phyloP scores from a whole-genome alignment of 371 early-diverging fungal species.

The Haplosporangium sp. region DNA sequence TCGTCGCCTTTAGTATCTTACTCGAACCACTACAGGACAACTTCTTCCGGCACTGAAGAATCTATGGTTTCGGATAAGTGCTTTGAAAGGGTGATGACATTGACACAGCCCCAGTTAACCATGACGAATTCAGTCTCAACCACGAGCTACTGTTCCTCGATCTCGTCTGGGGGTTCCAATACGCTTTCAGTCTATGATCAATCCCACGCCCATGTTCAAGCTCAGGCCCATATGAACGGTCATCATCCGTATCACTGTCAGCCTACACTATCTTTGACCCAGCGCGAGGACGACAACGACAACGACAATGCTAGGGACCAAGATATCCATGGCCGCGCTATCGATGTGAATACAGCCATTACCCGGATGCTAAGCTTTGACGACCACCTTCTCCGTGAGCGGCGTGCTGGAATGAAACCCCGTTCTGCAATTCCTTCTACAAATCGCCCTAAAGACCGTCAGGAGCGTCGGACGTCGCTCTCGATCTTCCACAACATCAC shows the following conservation, averaged over 20 bases:
- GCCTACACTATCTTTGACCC: neutral
- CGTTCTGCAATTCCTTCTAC: neutral
- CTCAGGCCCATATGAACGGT: neutral
- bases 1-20: conserved; percentile 1
- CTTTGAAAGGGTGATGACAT: neutral
- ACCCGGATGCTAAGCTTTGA: no score
- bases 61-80: conserved; percentile 1
- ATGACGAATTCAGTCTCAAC: conserved; percentile 25
- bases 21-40: conserved; percentile 1
- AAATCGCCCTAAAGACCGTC: neutral
- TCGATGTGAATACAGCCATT: no score
- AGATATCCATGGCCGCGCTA: no score
- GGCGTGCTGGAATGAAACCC: no score
- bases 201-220: neutral
- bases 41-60: neutral
- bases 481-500: conserved; percentile 35
- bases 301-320: neutral
- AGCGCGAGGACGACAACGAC: neutral
- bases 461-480: conserved; percentile 25
- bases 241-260: neutral
- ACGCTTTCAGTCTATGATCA: neutral
- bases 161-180: neutral
- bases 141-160: conserved; percentile 8
- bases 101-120: neutral
- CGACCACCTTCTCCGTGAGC: no score